Evolutionary conservation across 148 eudicot species (phyloP).

Genomic region (Beta vulgaris): DNA sequence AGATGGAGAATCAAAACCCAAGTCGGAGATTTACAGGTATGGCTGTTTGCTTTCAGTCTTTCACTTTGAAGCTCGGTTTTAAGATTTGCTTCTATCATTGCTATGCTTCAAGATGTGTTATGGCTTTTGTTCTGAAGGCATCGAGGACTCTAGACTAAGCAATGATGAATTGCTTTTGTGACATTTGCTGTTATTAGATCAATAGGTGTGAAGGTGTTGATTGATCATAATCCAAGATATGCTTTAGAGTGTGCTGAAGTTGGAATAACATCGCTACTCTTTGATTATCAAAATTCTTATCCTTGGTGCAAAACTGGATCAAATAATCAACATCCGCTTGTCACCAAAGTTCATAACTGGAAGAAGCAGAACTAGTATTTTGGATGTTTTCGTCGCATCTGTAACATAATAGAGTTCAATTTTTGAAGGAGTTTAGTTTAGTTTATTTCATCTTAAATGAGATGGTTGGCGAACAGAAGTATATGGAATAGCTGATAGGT

Average conservation of each 20-base stretch:
- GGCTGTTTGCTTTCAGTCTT: not conserved
- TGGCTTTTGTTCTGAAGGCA: not conserved
- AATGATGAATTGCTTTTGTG: not conserved
- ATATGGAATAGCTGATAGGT: too few species aligned
- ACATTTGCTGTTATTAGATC: constrained; percentile 41
- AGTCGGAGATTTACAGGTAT: constrained; percentile 84
- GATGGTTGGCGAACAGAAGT: not conserved
- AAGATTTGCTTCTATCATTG: not conserved
- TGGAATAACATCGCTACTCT: constrained; percentile 66
- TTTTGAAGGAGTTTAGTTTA: not conserved
- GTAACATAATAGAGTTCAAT: constrained; percentile 1
- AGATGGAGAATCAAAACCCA: constrained; percentile 66
- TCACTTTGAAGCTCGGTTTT: not conserved
- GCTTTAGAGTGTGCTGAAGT: constrained; percentile 73
- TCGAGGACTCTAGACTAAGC: not conserved
- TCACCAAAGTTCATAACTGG: constrained; percentile 73
- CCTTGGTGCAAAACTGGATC: constrained; percentile 74
- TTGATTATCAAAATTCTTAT: constrained; percentile 73
- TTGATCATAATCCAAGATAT: constrained; percentile 83
- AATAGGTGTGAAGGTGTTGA: constrained; percentile 72
- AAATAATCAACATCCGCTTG: constrained; percentile 53
- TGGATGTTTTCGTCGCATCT: constrained; percentile 27
- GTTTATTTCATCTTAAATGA: not conserved
- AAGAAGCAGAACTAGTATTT: constrained; percentile 48
- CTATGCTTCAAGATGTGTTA: not conserved